These are phyloP conservation scores for Scleromitrula shiraiana DNA, from an alignment of 2,329 filamentous ascomycete species.

Conservation along the genomic window DNA sequence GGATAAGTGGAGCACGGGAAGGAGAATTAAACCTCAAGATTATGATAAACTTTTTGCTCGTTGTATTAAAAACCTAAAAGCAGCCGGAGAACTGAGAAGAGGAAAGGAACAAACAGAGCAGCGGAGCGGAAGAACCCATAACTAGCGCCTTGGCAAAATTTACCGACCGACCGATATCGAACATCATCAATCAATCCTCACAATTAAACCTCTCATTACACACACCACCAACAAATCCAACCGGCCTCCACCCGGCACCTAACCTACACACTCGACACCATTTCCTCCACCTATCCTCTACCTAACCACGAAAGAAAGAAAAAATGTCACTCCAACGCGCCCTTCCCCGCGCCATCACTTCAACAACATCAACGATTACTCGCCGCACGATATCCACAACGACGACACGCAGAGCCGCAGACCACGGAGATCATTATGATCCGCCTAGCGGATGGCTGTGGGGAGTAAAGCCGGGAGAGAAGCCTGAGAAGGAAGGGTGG, in stretches of 20 bases:
- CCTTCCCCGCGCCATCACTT: neutral
- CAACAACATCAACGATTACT: neutral
- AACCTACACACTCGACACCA: neutral
- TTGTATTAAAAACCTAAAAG: too few species aligned
- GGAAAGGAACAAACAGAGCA: neutral
- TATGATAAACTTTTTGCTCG: too few species aligned
- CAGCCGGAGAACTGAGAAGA: too few species aligned
- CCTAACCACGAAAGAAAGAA: neutral
- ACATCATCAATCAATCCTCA: neutral
- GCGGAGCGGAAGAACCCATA: neutral
- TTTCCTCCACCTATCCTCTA: neutral
- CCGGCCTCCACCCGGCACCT: neutral
- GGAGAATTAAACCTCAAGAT: too few species aligned
- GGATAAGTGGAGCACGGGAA: too few species aligned
- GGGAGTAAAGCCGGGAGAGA: constrained; percentile 89
- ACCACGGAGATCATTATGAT: constrained; percentile 59
- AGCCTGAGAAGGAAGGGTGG: constrained; percentile 94
- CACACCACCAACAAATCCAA: neutral
- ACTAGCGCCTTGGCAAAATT: constrained; percentile 4
- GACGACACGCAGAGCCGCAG: constrained; percentile 13
- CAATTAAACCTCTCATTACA: neutral
- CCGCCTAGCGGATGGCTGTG: constrained; percentile 88
- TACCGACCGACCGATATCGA: neutral
- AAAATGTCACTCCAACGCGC: constrained; percentile 4
- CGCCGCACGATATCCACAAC: neutral